Evolutionary conservation across 108 stramenopile genomes (phyloP).

Genomic region (Nitzschia palea): DNA sequence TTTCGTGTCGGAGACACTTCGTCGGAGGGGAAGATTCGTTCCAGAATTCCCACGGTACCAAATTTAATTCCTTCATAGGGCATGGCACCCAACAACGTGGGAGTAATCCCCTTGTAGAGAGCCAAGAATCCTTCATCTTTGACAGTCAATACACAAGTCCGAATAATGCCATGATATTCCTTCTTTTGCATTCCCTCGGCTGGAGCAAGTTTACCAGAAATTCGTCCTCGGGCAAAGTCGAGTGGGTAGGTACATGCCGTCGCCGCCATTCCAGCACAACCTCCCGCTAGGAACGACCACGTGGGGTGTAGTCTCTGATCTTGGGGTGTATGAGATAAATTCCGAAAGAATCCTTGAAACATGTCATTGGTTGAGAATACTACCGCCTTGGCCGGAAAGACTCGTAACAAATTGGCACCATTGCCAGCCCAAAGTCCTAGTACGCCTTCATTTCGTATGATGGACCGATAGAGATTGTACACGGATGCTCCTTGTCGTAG

Average conservation of each 20-base stretch:
- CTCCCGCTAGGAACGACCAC: slow-evolving; percentile 75
- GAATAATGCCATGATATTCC: slow-evolving; percentile 72
- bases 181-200: slow-evolving; percentile 39
- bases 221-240: slow-evolving; percentile 85
- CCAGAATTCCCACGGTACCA: slow-evolving; percentile 86
- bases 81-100: slow-evolving; percentile 84
- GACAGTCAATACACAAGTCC: slow-evolving; percentile 67
- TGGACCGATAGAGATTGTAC: slow-evolving; percentile 58
- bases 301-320: slow-evolving; percentile 36
- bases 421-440: slow-evolving; percentile 90
- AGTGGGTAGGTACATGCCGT: slow-evolving; percentile 82
- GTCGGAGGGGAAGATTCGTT: slow-evolving; percentile 53
- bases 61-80: slow-evolving; percentile 93
- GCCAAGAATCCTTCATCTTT: slow-evolving; percentile 79
- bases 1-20: slow-evolving; percentile 49
- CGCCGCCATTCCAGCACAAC: slow-evolving; percentile 84
- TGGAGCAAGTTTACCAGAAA: slow-evolving; percentile 73
- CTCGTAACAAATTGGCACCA: slow-evolving; percentile 84
- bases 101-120: slow-evolving; percentile 78
- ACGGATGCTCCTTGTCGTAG: slow-evolving; percentile 10
- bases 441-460: slow-evolving; percentile 80
- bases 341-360: slow-evolving; percentile 46
- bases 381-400: slow-evolving; percentile 85
- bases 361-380: slow-evolving; percentile 84
- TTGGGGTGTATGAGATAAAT: slow-evolving; percentile 13